Evolutionary conservation across 2,329 filamentous ascomycete genomes (phyloP).

Genomic region (Aspergillus neoniger): DNA sequence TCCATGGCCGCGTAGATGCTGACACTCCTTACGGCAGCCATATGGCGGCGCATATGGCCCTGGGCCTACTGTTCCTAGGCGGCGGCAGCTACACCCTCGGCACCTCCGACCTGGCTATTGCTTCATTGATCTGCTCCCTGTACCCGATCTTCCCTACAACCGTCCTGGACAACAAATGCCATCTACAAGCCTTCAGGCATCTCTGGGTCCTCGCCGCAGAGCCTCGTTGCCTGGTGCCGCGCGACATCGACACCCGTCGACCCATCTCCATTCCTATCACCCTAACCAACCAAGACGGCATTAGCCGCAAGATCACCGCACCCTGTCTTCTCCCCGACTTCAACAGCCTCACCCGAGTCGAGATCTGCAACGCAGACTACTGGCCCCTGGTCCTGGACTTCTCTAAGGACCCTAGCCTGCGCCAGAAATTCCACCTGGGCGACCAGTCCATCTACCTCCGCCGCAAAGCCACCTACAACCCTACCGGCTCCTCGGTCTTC

Average conservation of each 20-base stretch:
- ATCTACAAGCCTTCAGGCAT: constrained; percentile 93
- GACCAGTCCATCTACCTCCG: constrained; percentile 76
- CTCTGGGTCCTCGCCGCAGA: constrained; percentile 96
- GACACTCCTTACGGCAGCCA: constrained; percentile 93
- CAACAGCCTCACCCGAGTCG: constrained; percentile 40
- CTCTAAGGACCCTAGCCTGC: constrained; percentile 60
- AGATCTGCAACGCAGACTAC: constrained; percentile 58
- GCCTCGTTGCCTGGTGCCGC: constrained; percentile 80
- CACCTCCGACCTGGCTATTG: constrained; percentile 82
- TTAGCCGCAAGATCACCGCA: constrained; percentile 44
- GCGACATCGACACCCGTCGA: constrained; percentile 81
- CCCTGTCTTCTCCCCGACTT: constrained; percentile 59
- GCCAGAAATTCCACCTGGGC: constrained; percentile 61
- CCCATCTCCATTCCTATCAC: constrained; percentile 73
- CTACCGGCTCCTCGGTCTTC: constrained; percentile 63
- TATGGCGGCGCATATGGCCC: constrained; percentile 86
- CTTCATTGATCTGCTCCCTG: constrained; percentile 83
- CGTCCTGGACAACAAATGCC: constrained; percentile 90
- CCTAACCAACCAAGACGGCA: constrained; percentile 58
- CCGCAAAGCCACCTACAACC: constrained; percentile 67
- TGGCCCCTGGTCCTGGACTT: constrained; percentile 85
- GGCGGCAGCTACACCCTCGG: constrained; percentile 91
- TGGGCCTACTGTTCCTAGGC: constrained; percentile 86
- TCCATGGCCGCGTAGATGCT: constrained; percentile 82
- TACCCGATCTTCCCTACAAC: constrained; percentile 89